Conservation (phyloP, 2,329 filamentous ascomycete species). For the Pseudocercospora crystallina region DNA sequence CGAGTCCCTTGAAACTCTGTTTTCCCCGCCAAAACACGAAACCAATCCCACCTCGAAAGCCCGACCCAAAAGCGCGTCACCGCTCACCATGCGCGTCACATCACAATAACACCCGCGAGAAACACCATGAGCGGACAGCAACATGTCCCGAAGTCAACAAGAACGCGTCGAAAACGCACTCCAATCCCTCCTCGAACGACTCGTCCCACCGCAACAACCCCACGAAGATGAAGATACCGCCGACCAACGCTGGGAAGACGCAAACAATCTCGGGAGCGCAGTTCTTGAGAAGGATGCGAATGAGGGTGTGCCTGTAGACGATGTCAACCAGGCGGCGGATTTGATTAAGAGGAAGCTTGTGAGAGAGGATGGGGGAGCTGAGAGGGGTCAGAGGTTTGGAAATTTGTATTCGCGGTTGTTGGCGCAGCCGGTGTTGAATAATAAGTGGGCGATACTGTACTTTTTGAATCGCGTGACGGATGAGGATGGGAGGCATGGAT, state of each 20-base stretch:
- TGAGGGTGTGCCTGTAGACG: slow-evolving; percentile 58
- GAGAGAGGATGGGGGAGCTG: slow-evolving; percentile 69
- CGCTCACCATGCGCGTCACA: neutral
- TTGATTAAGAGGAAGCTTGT: slow-evolving; percentile 87
- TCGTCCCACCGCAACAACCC: slow-evolving; percentile 63
- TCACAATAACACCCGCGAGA: neutral
- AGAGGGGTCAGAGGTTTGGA: slow-evolving; percentile 78
- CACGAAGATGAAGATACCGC: slow-evolving; percentile 66
- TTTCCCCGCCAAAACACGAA: neutral
- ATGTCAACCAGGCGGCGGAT: slow-evolving; percentile 89
- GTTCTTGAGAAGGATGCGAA: slow-evolving; percentile 46
- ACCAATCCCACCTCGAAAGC: neutral
- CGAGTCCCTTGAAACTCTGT: no score
- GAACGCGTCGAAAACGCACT: slow-evolving; percentile 76
- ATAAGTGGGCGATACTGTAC: slow-evolving; percentile 97
- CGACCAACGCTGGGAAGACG: slow-evolving; percentile 67
- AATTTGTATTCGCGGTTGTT: slow-evolving; percentile 88
- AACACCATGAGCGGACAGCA: slow-evolving; percentile 2
- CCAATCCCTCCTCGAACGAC: slow-evolving; percentile 72
- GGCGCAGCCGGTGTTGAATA: slow-evolving; percentile 84
- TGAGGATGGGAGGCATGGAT: neutral
- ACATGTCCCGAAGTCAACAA: slow-evolving; percentile 12
- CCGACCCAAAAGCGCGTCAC: neutral
- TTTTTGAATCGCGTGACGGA: slow-evolving; percentile 75
- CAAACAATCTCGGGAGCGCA: slow-evolving; percentile 52